Evolutionary conservation across 2,329 filamentous ascomycete species (phyloP), one percentile per base, ranked within the genome.

Genomic region (Cadophora malorum): DNA sequence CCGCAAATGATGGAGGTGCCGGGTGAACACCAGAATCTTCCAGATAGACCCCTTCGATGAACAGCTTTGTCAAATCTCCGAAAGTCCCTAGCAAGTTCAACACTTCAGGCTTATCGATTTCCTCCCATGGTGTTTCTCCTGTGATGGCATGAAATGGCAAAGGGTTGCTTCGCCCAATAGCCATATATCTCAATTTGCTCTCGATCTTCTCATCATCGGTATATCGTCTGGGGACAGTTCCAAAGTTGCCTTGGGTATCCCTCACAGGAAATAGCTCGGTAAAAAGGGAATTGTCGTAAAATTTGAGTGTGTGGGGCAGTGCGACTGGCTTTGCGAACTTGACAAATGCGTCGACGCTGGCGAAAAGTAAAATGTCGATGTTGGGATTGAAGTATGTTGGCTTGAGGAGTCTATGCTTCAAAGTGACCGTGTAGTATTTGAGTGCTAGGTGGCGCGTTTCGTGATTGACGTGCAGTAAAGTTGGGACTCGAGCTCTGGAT

Each of bases 331-430:
- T 3, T 0, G 56, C 33, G 35, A 59, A 59, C n/a, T 28, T 59
- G 35, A 45, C 10, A 16, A 59, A 41, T 21, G 23, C 35, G 10
- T 41, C 33, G 35, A 59, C 33, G 8, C 56, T 45, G 1, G 56
- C 35, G 21, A 59, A 59, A n/a, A 41, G 21, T 28, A 59, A n/a
- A 4, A 41, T 59, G 5, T 59, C 56, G n/a, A 59, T 2, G 4
- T 25, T 25, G 7, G 56, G 56, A 45, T 59, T 59, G 35, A 59
- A 59, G 21, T 59, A 59, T 28, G 56, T 59, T 25, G 56, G 56
- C 33, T 59, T 59, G 35, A 59, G 21, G 8, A 59, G 35, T 59
- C 56, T 38, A 12, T 59, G 41, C 35, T 59, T 59, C 3, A 59
- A 45, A 7, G 33, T 45, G 21, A 59, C 38, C 9, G 56, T 41